Evolutionary conservation across 106 monocot genomes (phyloP).

Genomic region (Dendrobium nobile): DNA sequence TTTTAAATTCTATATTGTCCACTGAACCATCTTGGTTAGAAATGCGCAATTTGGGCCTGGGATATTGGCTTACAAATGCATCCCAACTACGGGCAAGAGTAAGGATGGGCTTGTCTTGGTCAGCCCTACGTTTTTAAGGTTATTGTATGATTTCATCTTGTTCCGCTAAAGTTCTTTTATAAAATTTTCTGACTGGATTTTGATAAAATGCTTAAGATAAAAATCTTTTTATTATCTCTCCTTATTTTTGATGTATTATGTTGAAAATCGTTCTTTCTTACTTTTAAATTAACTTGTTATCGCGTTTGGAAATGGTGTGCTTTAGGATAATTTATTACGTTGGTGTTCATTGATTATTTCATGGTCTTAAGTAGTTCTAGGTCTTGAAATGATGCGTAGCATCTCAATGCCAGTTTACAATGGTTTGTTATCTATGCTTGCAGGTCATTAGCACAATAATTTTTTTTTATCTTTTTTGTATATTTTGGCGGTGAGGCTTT

Average conservation of each 20-base stretch:
- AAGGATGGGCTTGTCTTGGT: conserved; percentile 8
- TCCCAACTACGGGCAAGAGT: conserved; percentile 67
- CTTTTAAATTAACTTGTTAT: neutral
- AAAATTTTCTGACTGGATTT: neutral
- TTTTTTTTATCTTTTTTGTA: neutral
- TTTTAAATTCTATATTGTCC: conserved; percentile 69
- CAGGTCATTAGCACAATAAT: neutral
- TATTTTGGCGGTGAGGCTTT: neutral
- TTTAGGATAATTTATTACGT: neutral
- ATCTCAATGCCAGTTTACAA: neutral
- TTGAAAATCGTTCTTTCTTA: neutral
- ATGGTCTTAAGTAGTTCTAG: neutral
- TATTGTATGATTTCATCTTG: neutral
- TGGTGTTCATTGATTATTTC: neutral
- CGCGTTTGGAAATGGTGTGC: neutral
- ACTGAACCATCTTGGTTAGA: conserved; percentile 82
- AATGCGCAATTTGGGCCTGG: conserved; percentile 80
- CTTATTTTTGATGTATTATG: neutral
- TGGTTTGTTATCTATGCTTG: neutral
- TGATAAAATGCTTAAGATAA: neutral
- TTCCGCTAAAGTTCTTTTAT: neutral
- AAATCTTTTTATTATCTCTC: neutral
- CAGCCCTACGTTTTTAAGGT: neutral
- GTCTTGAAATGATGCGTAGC: neutral
- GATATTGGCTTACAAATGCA: conserved; percentile 74